Evolutionary conservation across 352 stramenopile genomes (phyloP).

Genomic region (Pythium aquatile): DNA sequence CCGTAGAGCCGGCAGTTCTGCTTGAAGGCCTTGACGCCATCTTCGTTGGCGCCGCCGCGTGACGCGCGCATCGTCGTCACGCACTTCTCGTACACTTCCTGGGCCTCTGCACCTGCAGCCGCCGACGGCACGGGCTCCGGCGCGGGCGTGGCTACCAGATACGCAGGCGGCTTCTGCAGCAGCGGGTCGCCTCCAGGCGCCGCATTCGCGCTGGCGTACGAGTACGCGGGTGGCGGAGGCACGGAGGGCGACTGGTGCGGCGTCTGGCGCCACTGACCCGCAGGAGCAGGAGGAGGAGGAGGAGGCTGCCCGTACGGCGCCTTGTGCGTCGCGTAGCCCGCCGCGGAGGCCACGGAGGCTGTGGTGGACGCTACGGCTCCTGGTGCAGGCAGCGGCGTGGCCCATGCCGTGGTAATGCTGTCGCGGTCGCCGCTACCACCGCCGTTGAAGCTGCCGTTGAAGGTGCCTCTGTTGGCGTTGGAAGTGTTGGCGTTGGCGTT

Average conservation of each 20-base stretch:
- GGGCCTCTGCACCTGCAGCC: conserved; percentile 47
- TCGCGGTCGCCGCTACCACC: not conserved
- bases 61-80: conserved; percentile 55
- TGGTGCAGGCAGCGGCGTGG: not conserved
- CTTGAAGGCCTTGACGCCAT: conserved; percentile 67
- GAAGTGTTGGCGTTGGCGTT: not conserved
- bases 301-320: conserved; percentile 2
- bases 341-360: not conserved
- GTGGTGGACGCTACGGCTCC: not conserved
- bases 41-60: conserved; percentile 51
- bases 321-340: conserved; percentile 3
- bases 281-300: not conserved
- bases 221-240: not conserved
- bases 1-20: conserved; percentile 70
- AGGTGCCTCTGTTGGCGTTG: conserved; percentile 1
- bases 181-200: not conserved
- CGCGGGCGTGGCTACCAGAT: conserved; percentile 22
- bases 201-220: not conserved
- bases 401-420: not conserved
- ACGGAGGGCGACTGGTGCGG: not conserved
- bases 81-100: conserved; percentile 55
- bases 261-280: not conserved
- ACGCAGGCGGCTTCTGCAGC: conserved; percentile 17
- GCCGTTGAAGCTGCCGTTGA: conserved; percentile 9
- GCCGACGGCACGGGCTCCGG: conserved; percentile 42